Conservation (phyloP, 2,329 filamentous ascomycete species). For the Trichoderma guizhouense region DNA sequence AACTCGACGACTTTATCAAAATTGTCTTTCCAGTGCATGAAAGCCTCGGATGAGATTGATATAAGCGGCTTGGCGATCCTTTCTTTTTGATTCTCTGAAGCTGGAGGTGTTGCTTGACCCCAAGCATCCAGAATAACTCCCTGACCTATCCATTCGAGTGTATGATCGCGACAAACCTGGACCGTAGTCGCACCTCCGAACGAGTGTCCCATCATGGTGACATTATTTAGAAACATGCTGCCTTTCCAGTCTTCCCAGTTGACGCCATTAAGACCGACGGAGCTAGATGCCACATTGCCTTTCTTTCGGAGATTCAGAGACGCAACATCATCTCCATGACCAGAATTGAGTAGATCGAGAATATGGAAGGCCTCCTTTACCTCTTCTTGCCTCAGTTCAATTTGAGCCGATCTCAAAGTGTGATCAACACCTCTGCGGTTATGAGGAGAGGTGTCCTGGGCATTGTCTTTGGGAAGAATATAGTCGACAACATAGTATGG, state of each 20-base stretch:
- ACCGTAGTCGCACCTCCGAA: slow-evolving; percentile 64
- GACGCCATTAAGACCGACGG: slow-evolving; percentile 53
- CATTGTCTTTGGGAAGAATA: slow-evolving; percentile 58
- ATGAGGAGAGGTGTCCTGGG: slow-evolving; percentile 48
- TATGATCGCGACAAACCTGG: slow-evolving; percentile 54
- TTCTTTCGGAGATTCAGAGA: slow-evolving; percentile 53
- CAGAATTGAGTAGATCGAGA: slow-evolving; percentile 52
- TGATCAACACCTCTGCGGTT: slow-evolving; percentile 59
- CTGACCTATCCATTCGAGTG: slow-evolving; percentile 56
- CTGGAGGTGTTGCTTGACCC: slow-evolving; percentile 49
- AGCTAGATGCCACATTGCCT: slow-evolving; percentile 58
- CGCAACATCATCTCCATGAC: slow-evolving; percentile 49
- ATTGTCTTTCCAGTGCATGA: slow-evolving; percentile 67
- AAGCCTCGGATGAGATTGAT: slow-evolving; percentile 64
- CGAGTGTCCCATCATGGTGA: slow-evolving; percentile 63
- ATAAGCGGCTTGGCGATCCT: slow-evolving; percentile 53
- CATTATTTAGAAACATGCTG: slow-evolving; percentile 52
- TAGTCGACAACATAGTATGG: slow-evolving; percentile 55
- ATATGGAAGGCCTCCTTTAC: slow-evolving; percentile 60
- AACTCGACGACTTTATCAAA: slow-evolving; percentile 56
- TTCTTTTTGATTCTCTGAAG: slow-evolving; percentile 42
- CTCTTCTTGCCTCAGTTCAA: slow-evolving; percentile 60
- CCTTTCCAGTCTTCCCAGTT: slow-evolving; percentile 56
- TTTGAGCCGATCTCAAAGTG: slow-evolving; percentile 58
- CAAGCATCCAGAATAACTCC: slow-evolving; percentile 66